Percentiles rank a stretch among this genome's conserved stretches.
Evolutionary conservation across 495 filamentous ascomycete species (phyloP).

Genomic region (Evernia prunastri): DNA sequence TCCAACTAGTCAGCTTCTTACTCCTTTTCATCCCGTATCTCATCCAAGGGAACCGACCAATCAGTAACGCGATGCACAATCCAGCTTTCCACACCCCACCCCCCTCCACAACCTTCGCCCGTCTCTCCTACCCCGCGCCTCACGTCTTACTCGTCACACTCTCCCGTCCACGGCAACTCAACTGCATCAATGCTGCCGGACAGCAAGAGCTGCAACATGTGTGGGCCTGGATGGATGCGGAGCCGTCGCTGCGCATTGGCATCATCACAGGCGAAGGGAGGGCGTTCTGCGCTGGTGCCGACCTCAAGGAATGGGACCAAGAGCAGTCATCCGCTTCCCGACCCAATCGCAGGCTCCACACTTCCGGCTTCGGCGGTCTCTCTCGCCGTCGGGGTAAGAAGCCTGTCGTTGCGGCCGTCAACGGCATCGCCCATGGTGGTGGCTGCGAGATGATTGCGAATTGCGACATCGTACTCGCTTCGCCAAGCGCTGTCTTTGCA

Average conservation of each 20-base stretch:
- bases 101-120: conserved; percentile 34
- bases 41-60: not conserved
- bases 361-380: conserved; percentile 31
- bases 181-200: conserved; percentile 46
- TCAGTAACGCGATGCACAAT: not conserved
- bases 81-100: conserved; percentile 34
- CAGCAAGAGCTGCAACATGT: conserved; percentile 48
- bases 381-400: conserved; percentile 29
- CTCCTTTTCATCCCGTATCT: not conserved
- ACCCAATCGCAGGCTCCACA: conserved; percentile 19
- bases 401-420: conserved; percentile 68
- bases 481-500: conserved; percentile 47
- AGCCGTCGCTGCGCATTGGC: conserved; percentile 48
- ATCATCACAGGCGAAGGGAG: conserved; percentile 51
- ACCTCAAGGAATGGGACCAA: conserved; percentile 40
- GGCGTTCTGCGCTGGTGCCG: conserved; percentile 55
- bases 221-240: conserved; percentile 52
- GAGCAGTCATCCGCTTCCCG: not conserved
- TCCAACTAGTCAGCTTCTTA: not conserved
- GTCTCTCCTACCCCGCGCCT: conserved; percentile 42
- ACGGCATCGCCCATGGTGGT: conserved; percentile 69
- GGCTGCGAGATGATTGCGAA: conserved; percentile 69
- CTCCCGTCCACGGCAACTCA: conserved; percentile 41
- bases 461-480: conserved; percentile 61
- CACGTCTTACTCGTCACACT: conserved; percentile 46